Conservation (phyloP, 2,329 filamentous ascomycete species). For the Nannizzia gypsea region DNA sequence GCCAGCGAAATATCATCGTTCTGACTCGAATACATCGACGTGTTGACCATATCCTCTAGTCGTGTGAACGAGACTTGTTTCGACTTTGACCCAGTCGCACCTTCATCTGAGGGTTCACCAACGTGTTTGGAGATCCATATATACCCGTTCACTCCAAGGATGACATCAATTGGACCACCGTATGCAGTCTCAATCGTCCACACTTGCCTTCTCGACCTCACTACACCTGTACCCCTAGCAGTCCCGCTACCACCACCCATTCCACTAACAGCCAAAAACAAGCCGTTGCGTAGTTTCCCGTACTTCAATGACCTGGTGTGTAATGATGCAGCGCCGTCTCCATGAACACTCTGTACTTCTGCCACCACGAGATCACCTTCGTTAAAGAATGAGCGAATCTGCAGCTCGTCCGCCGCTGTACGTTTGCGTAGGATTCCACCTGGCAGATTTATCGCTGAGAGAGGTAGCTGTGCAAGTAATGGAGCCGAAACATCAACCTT, state of each 20-base stretch:
- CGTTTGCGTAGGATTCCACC: conserved; percentile 83
- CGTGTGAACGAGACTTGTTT: conserved; percentile 54
- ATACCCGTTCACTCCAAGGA: conserved; percentile 91
- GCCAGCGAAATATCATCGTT: conserved; percentile 71
- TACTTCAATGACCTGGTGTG: conserved; percentile 89
- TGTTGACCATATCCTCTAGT: conserved; percentile 75
- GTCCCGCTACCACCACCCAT: conserved; percentile 63
- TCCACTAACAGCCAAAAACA: conserved; percentile 72
- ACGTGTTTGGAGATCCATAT: conserved; percentile 88
- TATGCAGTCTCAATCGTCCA: conserved; percentile 55
- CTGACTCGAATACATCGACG: conserved; percentile 84
- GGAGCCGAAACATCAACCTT: conserved; percentile 86
- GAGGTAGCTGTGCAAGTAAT: conserved; percentile 70
- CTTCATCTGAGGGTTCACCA: conserved; percentile 25
- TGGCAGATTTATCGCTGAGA: conserved; percentile 86
- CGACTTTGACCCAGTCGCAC: neutral
- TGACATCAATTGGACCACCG: conserved; percentile 58
- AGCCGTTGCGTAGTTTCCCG: conserved; percentile 86
- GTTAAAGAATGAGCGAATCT: conserved; percentile 93
- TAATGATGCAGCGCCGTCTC: conserved; percentile 72
- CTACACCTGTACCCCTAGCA: conserved; percentile 63
- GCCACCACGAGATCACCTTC: conserved; percentile 91
- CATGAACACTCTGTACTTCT: conserved; percentile 81
- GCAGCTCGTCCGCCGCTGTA: conserved; percentile 91
- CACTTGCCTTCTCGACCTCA: conserved; percentile 70